Evolutionary conservation across 495 filamentous ascomycete genomes (phyloP), one percentile per base, ranked within the genome.

Genomic region (Neurospora tetraspora): DNA sequence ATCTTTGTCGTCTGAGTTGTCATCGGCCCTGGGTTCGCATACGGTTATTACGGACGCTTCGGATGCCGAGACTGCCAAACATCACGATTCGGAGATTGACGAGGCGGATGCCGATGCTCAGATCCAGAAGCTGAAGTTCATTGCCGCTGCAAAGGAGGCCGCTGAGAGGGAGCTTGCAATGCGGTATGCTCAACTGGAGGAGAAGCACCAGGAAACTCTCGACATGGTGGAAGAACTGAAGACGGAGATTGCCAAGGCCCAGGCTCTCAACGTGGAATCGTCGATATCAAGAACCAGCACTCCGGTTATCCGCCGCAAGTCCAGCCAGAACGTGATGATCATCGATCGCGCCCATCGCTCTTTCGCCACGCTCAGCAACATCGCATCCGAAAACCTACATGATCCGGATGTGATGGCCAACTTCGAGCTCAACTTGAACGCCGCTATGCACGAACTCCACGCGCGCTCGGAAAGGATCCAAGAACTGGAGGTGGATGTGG

Each of bases 1-100:
- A 81, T 97, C 94, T 82, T 93, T 98, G 79, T 97, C 93, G 74
- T 94, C 94, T 89, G 94, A 98, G 82, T 90, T 97, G 82, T 97
- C 93, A 84, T 98, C 91, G 85, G 93, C 86, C 89, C 92, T 91
- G 89, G 93, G 91, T 80, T 94, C 93, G 79, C 90, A 88, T 76
- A 86, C 87, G 79, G 89, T 89, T 76, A 83, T 85, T 77, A 86
- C 90, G 77, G 85, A 85, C 36, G 73, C 69, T 36, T 89, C 89
- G 76, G 87, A 90, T 80, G 82, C 83, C 70, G 88, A 87, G 74
- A 82, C 82, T 40, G 81, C 78, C 72, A 79, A 71, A 74, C 80
- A 79, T 37, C 68, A 76, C 70, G 75, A 73, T 7, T 72, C 73
- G 53, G 70, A 78, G 11, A 74, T 71, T 31, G 70, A 59, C 11